Evolutionary conservation across 2,329 filamentous ascomycete species (phyloP).

Genomic region (Colletotrichum filicis): DNA sequence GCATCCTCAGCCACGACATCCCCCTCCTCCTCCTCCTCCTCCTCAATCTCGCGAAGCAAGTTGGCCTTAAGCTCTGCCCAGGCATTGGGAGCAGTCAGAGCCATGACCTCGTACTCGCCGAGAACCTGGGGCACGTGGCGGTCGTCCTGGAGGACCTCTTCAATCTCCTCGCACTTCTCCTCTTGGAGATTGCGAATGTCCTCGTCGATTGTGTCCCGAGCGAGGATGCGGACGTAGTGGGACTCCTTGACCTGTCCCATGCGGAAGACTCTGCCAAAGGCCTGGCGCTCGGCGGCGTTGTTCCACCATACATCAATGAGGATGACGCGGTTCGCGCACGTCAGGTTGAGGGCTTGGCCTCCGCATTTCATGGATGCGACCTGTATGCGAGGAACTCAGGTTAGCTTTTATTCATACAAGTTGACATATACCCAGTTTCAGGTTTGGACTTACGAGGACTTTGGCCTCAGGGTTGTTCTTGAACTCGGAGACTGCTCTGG

Average conservation of each 20-base stretch:
- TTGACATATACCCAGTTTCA: too few relatives aligned
- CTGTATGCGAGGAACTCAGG: not conserved
- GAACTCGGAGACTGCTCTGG: constrained; percentile 40
- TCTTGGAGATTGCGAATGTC: constrained; percentile 65
- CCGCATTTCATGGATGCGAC: constrained; percentile 48
- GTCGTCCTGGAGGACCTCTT: constrained; percentile 45
- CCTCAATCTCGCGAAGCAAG: not conserved
- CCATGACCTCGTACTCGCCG: not conserved
- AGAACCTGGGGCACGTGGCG: constrained; percentile 24
- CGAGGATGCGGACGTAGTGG: constrained; percentile 66
- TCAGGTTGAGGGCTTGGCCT: constrained; percentile 53
- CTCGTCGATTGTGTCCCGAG: constrained; percentile 67
- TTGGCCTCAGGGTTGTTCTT: constrained; percentile 24
- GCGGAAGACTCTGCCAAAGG: constrained; percentile 68
- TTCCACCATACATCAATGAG: constrained; percentile 73
- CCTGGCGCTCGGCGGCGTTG: constrained; percentile 69
- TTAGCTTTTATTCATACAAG: not conserved
- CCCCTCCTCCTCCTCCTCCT: not conserved
- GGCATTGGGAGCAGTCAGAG: not conserved
- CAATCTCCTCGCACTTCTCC: constrained; percentile 61
- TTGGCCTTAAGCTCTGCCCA: not conserved
- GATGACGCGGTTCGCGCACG: constrained; percentile 62
- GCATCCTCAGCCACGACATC: not conserved
- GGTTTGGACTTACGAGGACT: constrained; percentile 48
- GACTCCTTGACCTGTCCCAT: constrained; percentile 73